Evolutionary conservation across 441 rosid species (phyloP).

Genomic region (Pelargonium australe): DNA sequence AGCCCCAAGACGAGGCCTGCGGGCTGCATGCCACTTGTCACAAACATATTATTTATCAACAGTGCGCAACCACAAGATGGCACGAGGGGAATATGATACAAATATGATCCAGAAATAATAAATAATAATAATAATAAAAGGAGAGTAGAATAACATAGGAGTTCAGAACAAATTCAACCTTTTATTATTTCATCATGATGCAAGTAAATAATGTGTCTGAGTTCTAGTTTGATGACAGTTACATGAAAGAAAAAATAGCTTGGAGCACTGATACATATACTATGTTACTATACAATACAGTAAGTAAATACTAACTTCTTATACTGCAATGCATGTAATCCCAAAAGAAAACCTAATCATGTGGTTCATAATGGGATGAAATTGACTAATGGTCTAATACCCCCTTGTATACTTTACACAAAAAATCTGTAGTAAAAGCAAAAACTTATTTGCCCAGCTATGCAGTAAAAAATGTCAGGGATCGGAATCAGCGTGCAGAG

Average conservation of each 20-base stretch:
- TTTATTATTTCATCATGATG: too few relatives aligned
- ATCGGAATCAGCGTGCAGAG: constrained; percentile 15
- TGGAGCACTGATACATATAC: not conserved
- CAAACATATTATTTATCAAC: constrained; percentile 3
- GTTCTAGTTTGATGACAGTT: not conserved
- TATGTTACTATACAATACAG: constrained; percentile 1
- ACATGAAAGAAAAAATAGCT: not conserved
- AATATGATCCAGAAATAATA: not conserved
- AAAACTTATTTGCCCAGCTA: not conserved
- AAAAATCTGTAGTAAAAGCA: constrained; percentile 10
- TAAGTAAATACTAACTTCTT: not conserved
- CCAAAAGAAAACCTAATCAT: constrained; percentile 1
- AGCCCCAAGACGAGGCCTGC: constrained; percentile 2
- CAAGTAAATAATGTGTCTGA: too few relatives aligned
- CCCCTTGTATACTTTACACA: constrained; percentile 18
- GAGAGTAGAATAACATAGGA: not conserved
- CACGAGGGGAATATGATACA: not conserved
- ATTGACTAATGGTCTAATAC: not conserved
- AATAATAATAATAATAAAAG: not conserved
- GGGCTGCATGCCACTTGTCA: constrained; percentile 2
- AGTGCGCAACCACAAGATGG: not conserved
- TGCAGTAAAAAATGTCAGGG: constrained; percentile 4
- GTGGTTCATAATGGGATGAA: constrained; percentile 6
- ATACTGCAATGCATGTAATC: not conserved
- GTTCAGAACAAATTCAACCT: constrained; percentile 1